Base-by-base conservation (phyloP, 352 stramenopile species). In the Saprolegnia parasitica region DNA sequence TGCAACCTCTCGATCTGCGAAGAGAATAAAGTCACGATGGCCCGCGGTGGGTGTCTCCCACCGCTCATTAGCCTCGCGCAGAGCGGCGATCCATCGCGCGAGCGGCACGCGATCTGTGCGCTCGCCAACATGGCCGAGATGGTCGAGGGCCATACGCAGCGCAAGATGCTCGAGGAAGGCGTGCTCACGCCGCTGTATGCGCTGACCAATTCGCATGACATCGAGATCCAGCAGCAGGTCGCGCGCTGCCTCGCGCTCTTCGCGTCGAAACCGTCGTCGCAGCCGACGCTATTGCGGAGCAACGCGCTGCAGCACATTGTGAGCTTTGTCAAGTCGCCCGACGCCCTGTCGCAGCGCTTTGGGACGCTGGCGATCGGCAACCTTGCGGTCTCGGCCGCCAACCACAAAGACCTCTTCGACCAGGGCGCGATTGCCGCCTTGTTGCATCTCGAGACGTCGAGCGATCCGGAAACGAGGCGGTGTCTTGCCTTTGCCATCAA, bases 51-150 rank as follows among this genome's bases (percentile, higher is more conserved):
- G n/a, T 97, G 91, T 42, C 68, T 98, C 20, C 89, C 94, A 21
- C 89, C 92, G 21, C 78, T 99, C 3, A 82, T 98, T 37, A 86
- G 86, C 32, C 79, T 99, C 2, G 81, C 89, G 10, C 87, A 85
- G 56, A 94, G 83, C 39, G 77, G 81, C 47, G 96, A 98, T 71
- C 70, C 83, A 10, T 88, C 97, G 49, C 87, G 92, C n/a, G 91
- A 98, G 72, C 83, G 90, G n/a, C 92, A 98, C 54, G 89, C 94
- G 1, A 83, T 96, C 5, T 95, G 84, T n/a, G 89, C 95, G 35
- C 76, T 99, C 1, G 93, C 91, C 0, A 99, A 98, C 75, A 82
- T 99, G 45, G 96, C 96, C 5, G 96, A 98, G 71, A 98, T 98
- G 82, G 92, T 97, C 52, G 92, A 98, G 68, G 92, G 92, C 20